phyloP scores from a whole-genome alignment of 192 early-diverging fungal genomes.

The Diversispora epigaea region DNA sequence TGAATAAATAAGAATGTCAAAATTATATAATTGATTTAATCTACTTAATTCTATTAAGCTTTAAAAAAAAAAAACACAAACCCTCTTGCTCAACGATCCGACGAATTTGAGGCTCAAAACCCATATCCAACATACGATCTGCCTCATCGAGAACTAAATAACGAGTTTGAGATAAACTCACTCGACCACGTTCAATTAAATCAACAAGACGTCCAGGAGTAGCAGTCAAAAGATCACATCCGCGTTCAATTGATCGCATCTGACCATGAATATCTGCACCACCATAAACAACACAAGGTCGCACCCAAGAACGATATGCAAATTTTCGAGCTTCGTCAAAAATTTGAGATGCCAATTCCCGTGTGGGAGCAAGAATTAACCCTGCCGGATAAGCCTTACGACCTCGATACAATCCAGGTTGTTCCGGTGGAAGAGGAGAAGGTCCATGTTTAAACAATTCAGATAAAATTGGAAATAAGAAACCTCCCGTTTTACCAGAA shows the following conservation, averaged over 20 bases:
- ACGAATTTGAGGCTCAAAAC: constrained; percentile 90
- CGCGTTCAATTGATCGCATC: constrained; percentile 84
- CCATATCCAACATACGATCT: constrained; percentile 96
- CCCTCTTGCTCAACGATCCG: constrained; percentile 78
- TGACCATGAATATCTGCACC: constrained; percentile 91
- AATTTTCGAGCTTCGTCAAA: constrained; percentile 87
- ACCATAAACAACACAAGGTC: constrained; percentile 92
- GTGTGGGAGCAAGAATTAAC: constrained; percentile 91
- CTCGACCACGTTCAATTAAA: constrained; percentile 78
- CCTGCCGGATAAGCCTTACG: constrained; percentile 75
- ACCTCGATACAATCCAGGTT: constrained; percentile 53
- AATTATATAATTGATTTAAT: neutral
- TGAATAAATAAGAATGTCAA: neutral
- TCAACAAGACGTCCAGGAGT: constrained; percentile 97
- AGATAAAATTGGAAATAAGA: constrained; percentile 94
- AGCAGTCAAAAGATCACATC: constrained; percentile 90
- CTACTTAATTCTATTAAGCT: neutral
- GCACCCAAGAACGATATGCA: constrained; percentile 88
- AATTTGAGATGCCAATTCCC: constrained; percentile 94
- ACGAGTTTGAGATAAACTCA: constrained; percentile 73
- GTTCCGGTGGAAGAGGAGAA: constrained; percentile 46
- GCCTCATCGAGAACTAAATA: constrained; percentile 95
- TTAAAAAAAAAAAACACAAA: neutral
- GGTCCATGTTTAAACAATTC: constrained; percentile 87
- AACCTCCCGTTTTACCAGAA: constrained; percentile 94